phyloP scores from a whole-genome alignment of 2,329 filamentous ascomycete species.

The Ascochyta lentis region DNA sequence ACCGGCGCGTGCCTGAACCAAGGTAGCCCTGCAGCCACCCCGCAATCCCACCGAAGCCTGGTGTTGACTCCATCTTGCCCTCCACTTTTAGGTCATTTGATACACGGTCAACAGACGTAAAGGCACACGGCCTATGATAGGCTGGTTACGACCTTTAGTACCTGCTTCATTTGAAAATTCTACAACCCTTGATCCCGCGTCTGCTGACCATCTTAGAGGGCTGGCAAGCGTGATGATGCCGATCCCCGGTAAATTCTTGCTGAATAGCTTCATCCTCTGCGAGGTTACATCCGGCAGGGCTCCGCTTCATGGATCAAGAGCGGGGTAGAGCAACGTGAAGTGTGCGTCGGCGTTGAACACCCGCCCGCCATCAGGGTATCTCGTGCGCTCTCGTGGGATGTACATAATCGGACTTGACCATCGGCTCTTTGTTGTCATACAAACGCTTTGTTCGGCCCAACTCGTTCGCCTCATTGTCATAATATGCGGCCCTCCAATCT shows the following conservation, averaged over 20 bases:
- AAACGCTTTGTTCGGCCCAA: neutral
- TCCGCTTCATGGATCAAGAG: slow-evolving; percentile 32
- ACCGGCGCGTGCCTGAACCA: neutral
- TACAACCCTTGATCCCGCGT: neutral
- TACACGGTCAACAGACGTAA: neutral
- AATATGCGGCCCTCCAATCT: slow-evolving; percentile 39
- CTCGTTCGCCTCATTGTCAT: slow-evolving; percentile 5
- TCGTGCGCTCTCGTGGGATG: slow-evolving; percentile 4
- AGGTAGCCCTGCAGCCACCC: slow-evolving; percentile 13
- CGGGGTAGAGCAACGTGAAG: slow-evolving; percentile 40
- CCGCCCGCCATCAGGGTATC: neutral
- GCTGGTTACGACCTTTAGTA: neutral
- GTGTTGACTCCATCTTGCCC: slow-evolving; percentile 7
- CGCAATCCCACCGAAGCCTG: slow-evolving; percentile 13
- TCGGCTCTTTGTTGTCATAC: neutral
- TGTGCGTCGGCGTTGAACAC: slow-evolving; percentile 23
- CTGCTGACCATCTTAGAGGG: slow-evolving; percentile 6
- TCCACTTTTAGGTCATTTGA: slow-evolving; percentile 15
- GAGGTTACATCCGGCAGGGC: slow-evolving; percentile 30
- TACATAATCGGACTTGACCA: slow-evolving; percentile 3
- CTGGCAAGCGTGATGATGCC: slow-evolving; percentile 31
- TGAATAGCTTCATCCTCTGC: slow-evolving; percentile 31
- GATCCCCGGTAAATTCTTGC: slow-evolving; percentile 7
- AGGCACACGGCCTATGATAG: slow-evolving; percentile 3
- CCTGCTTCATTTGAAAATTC: neutral